Evolutionary conservation across 169 alveolate species (phyloP).

Genomic region (Theileria parva): DNA sequence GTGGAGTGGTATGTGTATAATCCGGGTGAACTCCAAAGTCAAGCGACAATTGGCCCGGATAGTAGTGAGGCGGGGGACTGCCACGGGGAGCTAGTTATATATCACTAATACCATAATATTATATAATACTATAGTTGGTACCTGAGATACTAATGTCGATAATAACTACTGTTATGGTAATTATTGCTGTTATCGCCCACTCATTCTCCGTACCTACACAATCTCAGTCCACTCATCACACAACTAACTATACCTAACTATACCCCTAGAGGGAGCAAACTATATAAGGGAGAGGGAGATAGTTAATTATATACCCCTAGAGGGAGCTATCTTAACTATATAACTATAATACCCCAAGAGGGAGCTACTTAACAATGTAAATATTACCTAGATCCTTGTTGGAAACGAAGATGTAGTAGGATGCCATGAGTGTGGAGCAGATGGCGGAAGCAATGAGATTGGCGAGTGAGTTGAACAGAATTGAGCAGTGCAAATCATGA

Average conservation of each 20-base stretch:
- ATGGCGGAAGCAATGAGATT: conserved; percentile 65
- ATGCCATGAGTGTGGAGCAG: conserved; percentile 48
- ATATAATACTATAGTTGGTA: background rate
- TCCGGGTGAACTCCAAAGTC: too few species aligned
- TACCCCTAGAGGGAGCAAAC: too few species aligned
- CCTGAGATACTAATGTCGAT: conserved; percentile 64
- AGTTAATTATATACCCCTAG: too few species aligned
- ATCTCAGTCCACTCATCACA: conserved; percentile 9
- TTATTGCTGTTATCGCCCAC: conserved; percentile 66
- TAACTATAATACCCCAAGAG: too few species aligned
- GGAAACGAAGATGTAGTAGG: conserved; percentile 41
- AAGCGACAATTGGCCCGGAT: too few species aligned
- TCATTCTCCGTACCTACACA: conserved; percentile 67
- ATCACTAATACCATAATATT: too few species aligned
- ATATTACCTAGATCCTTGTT: conserved; percentile 24
- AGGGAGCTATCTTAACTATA: too few species aligned
- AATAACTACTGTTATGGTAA: conserved; percentile 70
- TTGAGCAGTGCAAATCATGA: conserved; percentile 71
- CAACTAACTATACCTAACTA: conserved; percentile 29
- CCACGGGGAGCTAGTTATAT: too few species aligned
- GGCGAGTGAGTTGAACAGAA: conserved; percentile 64
- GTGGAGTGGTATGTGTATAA: too few species aligned
- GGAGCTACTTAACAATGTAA: conserved; percentile 31
- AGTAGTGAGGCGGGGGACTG: too few species aligned
- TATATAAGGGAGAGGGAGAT: too few species aligned